Base-by-base conservation (phyloP, 345 rosid genomes). In the Chamaenerion angustifolium region DNA sequence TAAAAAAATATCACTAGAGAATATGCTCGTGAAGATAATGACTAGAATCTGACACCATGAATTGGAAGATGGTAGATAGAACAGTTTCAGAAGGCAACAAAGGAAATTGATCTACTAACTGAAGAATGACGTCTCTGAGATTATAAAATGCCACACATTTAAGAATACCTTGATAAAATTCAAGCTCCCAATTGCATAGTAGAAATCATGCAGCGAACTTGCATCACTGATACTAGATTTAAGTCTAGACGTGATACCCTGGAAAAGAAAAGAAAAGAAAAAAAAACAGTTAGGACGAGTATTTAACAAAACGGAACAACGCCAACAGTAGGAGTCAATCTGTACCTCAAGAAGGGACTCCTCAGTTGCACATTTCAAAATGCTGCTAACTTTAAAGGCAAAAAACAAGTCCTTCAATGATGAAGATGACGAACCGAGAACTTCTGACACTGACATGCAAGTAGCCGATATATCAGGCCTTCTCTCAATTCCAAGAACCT, bases 101-200 rank as follows among this genome's bases (percentile, higher is more conserved):
- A 31, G 37, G 8, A 1, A 31, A 31, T 31, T 4, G 37, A 4
- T 3, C 8, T 31, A 8, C 6, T 31, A 31, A 31, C 37, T 31
- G 37, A 31, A 31, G 8, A 31, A 31, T 2, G 37, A 31, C 37
- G 8, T 5, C 37, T 31, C 7, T 8, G 37, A 31, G 7, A 31
- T 23, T 31, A 31, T 31, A 31, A 31, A 31, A 5, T 7, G 10
- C 10, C 43, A 16, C 18, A 3, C n/a, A 17, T n/a, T 27, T 18
- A 6, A 17, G n/a, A 40, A 77, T 76, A 88, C 99, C 97, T 85
- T 85, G 64, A 81, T 67, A 58, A 85, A 79, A 49, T 61, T 67
- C 79, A 88, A 65, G 44, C 92, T 76, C 62, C 84, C 74, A 10
- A 88, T 61, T n/a, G 90, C 69, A 63, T 85, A 56, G 68, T 85